phyloP scores from a whole-genome alignment of 129 eudicot species.

The Centrapalus pauciflorus region DNA sequence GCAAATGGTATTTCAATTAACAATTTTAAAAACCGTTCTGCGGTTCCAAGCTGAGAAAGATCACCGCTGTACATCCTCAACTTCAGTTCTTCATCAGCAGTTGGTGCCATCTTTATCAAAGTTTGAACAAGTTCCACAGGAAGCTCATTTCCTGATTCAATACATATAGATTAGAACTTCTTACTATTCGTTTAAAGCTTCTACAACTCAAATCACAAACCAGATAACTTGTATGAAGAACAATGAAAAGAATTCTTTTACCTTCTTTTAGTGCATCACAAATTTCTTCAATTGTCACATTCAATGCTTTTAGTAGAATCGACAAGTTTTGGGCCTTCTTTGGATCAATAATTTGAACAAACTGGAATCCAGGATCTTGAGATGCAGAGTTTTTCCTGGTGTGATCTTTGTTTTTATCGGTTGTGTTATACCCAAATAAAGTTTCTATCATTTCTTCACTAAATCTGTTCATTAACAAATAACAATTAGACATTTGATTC shows the following conservation, averaged over 20 bases:
- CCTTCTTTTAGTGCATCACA: slow-evolving; percentile 94
- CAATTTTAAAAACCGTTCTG: slow-evolving; percentile 88
- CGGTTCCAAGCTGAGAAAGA: slow-evolving; percentile 73
- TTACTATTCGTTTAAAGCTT: background rate
- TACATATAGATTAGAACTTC: slow-evolving; percentile 7
- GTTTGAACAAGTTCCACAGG: slow-evolving; percentile 81
- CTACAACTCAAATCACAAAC: slow-evolving; percentile 20
- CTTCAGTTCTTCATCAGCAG: slow-evolving; percentile 91
- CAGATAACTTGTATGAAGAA: no score
- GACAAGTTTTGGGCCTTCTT: slow-evolving; percentile 88
- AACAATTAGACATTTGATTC: no score
- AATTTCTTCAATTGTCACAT: slow-evolving; percentile 92
- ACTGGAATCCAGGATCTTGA: slow-evolving; percentile 48
- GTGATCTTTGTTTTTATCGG: slow-evolving; percentile 48
- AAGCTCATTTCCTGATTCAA: slow-evolving; percentile 81
- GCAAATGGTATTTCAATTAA: slow-evolving; percentile 90
- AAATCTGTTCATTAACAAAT: slow-evolving; percentile 50
- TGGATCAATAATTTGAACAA: slow-evolving; percentile 68
- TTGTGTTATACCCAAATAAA: slow-evolving; percentile 65
- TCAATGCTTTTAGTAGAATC: slow-evolving; percentile 74
- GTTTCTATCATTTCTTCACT: slow-evolving; percentile 97
- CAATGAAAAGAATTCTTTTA: background rate
- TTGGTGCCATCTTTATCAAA: slow-evolving; percentile 87
- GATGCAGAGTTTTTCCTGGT: slow-evolving; percentile 47
- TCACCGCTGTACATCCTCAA: slow-evolving; percentile 71